phyloP scores from a whole-genome alignment of 2,329 filamentous ascomycete genomes.

The Pestalotiopsis sp. region DNA sequence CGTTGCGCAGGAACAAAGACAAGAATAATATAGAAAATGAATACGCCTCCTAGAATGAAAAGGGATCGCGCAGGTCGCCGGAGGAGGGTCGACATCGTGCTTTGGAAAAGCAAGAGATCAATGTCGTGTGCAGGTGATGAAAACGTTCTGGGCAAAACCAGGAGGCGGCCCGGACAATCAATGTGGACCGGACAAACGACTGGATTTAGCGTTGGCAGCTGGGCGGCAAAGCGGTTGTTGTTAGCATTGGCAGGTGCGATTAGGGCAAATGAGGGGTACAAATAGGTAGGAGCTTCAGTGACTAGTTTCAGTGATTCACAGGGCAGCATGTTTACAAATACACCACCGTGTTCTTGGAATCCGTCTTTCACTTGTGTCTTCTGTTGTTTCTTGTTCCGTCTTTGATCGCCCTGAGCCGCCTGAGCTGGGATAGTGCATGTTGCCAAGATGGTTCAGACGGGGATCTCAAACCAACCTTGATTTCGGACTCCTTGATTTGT shows the following conservation, averaged over 20 bases:
- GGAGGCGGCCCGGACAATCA: neutral
- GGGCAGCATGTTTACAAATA: no score
- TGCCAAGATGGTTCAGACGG: neutral
- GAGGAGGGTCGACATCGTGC: constrained; percentile 12
- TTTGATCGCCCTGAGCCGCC: neutral
- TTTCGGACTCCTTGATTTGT: neutral
- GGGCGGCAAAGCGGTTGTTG: neutral
- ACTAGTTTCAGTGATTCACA: no score
- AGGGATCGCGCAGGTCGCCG: constrained; percentile 14
- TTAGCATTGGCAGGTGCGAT: no score
- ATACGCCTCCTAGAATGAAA: constrained; percentile 7
- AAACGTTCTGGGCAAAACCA: neutral
- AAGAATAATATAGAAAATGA: constrained; percentile 15
- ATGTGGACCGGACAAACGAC: no score
- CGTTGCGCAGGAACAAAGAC: constrained; percentile 14
- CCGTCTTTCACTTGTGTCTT: no score
- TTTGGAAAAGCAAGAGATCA: neutral
- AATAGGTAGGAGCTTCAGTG: no score
- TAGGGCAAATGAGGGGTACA: no score
- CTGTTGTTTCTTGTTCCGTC: neutral
- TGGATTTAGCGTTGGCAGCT: neutral
- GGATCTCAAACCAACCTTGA: neutral
- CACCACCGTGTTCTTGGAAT: no score
- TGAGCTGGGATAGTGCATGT: neutral
- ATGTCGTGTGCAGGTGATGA: neutral